Evolutionary conservation across 179 eudicot species (phyloP).

Genomic region (Patellifolia procumbens): DNA sequence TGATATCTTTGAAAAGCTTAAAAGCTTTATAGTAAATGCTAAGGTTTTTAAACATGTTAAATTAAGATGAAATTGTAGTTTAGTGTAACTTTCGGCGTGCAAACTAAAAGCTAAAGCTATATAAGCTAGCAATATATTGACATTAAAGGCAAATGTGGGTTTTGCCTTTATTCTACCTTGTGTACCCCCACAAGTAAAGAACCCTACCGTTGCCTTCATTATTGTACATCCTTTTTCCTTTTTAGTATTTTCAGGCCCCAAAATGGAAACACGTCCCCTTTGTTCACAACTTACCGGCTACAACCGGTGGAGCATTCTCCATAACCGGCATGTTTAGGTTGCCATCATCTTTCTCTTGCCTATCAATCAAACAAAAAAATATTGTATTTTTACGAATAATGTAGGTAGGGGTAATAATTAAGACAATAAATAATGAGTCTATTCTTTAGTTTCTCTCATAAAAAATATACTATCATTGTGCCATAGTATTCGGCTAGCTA

Average conservation of each 20-base stretch:
- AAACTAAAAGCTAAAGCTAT: constrained; percentile 10
- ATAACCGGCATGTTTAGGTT: neutral
- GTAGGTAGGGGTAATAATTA: too few species aligned
- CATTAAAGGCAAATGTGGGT: neutral
- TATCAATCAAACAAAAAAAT: neutral
- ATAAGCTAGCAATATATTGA: neutral
- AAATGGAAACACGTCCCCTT: constrained; percentile 11
- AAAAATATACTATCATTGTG: too few species aligned
- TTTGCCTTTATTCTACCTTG: constrained; percentile 3
- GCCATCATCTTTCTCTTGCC: neutral
- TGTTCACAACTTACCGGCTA: neutral
- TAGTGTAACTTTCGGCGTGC: constrained; percentile 31
- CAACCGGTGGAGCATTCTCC: neutral
- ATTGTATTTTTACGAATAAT: too few species aligned
- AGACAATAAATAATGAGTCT: too few species aligned
- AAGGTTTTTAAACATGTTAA: neutral
- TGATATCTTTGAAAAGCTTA: neutral
- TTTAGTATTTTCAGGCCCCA: neutral
- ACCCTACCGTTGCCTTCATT: neutral
- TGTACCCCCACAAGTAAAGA: constrained; percentile 7
- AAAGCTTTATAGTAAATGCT: neutral
- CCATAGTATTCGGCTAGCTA: too few species aligned
- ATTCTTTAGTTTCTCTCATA: too few species aligned
- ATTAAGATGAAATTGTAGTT: neutral
- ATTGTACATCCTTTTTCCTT: neutral